phyloP scores from a whole-genome alignment of 345 rosid genomes.

The Bruguiera gymnorhiza region DNA sequence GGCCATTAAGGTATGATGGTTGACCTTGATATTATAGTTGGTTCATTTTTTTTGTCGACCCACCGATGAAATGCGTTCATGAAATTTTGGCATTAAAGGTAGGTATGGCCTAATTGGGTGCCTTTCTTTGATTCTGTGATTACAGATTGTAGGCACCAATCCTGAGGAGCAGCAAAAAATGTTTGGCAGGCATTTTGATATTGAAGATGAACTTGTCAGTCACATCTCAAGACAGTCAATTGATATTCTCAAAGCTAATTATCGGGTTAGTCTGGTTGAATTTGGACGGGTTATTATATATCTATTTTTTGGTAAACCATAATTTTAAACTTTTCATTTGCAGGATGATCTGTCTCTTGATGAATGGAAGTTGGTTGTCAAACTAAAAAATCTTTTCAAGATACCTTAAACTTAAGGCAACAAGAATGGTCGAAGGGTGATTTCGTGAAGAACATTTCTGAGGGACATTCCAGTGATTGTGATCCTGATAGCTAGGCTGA shows the following conservation, averaged over 20 bases:
- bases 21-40: not conserved
- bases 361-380: slow-evolving; percentile 78
- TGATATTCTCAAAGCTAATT: slow-evolving; percentile 74
- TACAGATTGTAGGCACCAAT: slow-evolving; percentile 65
- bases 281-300: not conserved
- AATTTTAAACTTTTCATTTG: not conserved
- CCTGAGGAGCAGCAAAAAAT: slow-evolving; percentile 86
- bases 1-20: slow-evolving; percentile 71
- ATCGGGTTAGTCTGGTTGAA: slow-evolving; percentile 51
- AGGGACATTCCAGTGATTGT: not conserved
- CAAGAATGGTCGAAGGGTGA: not conserved
- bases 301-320: no score
- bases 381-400: slow-evolving; percentile 69
- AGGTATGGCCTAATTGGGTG: not conserved
- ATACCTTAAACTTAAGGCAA: slow-evolving; percentile 38
- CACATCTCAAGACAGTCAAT: slow-evolving; percentile 78
- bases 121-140: slow-evolving; percentile 8
- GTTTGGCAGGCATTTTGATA: slow-evolving; percentile 87
- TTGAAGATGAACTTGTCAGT: slow-evolving; percentile 85
- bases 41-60: not conserved
- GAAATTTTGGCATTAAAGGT: not conserved
- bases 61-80: not conserved
- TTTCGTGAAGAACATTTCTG: not conserved
- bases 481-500: not conserved
- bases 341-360: slow-evolving; percentile 73